A percentile compares a stretch with the other conserved stretches of the same genome.
Evolutionary conservation across 306 rosid species (phyloP).

Genomic region (Pterocarpus santalinus): DNA sequence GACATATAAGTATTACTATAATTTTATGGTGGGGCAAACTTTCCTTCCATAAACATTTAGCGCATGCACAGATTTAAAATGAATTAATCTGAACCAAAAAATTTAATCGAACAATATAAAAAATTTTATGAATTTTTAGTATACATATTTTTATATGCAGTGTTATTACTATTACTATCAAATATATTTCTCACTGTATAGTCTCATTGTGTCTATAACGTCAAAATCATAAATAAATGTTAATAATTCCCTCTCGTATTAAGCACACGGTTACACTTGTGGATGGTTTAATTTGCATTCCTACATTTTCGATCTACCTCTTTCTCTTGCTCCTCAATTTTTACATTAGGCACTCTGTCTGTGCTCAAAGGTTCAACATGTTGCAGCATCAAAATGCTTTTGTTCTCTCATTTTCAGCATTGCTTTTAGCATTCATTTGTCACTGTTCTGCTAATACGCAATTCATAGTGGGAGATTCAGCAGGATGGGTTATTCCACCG

Average conservation of each 20-base stretch:
- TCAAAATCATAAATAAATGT: conserved; percentile 15
- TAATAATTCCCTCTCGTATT: background rate
- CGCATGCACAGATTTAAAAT: background rate
- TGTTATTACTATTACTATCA: background rate
- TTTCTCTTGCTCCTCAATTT: conserved; percentile 9
- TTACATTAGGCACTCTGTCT: background rate
- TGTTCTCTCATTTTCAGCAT: conserved; percentile 46
- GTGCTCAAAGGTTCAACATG: conserved; percentile 44
- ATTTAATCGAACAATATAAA: background rate
- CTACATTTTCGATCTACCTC: background rate
- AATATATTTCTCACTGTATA: background rate
- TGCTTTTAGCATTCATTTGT: conserved; percentile 36
- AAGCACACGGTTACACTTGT: conserved; percentile 31
- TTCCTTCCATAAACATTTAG: background rate
- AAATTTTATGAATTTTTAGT: background rate
- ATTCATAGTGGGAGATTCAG: conserved; percentile 54
- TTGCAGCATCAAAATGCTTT: conserved; percentile 31
- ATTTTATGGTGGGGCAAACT: no score
- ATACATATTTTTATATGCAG: background rate
- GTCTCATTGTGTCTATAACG: conserved; percentile 35
- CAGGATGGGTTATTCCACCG: conserved; percentile 59
- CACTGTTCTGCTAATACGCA: conserved; percentile 39
- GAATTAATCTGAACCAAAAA: background rate
- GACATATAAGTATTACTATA: no score
- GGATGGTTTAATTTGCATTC: conserved; percentile 17